phyloP scores from a whole-genome alignment of 2,329 filamentous ascomycete species.

The Macrophomina phaseolina region DNA sequence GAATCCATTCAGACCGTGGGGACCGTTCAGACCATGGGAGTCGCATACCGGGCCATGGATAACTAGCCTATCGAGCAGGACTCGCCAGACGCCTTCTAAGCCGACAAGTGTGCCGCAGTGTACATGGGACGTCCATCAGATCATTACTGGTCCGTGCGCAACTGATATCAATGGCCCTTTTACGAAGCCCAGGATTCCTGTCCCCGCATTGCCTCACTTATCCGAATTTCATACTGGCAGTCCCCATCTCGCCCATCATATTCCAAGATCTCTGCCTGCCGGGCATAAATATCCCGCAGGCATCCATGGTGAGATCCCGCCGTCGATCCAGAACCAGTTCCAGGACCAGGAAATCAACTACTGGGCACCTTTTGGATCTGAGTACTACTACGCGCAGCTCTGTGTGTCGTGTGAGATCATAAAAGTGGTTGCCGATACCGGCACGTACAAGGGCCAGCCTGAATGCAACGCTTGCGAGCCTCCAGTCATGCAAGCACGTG shows the following conservation, averaged over 20 bases:
- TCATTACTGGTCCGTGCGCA: not conserved
- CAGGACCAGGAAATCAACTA: slow-evolving; percentile 11
- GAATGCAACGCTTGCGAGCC: slow-evolving; percentile 5
- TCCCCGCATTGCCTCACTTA: too few relatives aligned
- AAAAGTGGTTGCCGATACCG: not conserved
- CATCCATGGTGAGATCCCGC: not conserved
- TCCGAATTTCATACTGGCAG: too few relatives aligned
- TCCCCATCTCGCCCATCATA: not conserved
- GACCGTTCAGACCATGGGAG: too few relatives aligned
- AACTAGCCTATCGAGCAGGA: too few relatives aligned
- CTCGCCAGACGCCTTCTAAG: too few relatives aligned
- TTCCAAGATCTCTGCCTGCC: not conserved
- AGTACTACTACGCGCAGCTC: slow-evolving; percentile 11
- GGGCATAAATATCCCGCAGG: not conserved
- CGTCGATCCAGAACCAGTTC: not conserved
- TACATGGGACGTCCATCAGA: not conserved
- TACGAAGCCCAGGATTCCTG: not conserved
- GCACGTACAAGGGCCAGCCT: not conserved
- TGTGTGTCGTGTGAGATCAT: not conserved
- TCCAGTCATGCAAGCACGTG: slow-evolving; percentile 8
- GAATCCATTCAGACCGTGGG: too few relatives aligned
- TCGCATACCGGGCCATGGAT: too few relatives aligned
- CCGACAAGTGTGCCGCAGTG: not conserved
- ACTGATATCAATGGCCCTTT: not conserved
- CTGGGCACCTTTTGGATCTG: slow-evolving; percentile 1